Percentiles rank a stretch among this genome's conserved stretches.
Evolutionary conservation across 2,329 filamentous ascomycete species (phyloP).

Genomic region (Raffaelea ambrosiae): DNA sequence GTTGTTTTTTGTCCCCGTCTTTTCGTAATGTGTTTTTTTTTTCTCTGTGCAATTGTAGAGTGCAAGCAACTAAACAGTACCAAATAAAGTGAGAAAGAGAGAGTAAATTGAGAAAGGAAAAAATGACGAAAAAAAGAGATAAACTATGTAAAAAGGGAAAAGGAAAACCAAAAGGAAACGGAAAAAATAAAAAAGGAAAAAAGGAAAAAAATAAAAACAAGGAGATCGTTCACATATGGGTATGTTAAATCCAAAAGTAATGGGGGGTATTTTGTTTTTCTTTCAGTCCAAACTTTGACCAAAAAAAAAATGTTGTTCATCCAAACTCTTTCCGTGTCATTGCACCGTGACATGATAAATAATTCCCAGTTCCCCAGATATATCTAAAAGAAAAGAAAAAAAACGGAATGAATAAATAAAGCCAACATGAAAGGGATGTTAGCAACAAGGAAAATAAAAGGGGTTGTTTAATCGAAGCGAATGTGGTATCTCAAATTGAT

Average conservation of each 20-base stretch:
- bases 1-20: no score
- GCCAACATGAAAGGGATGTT: slow-evolving; percentile 1
- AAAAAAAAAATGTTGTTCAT: background rate
- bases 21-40: background rate
- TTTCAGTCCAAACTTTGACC: background rate
- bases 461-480: background rate
- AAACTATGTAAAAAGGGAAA: slow-evolving; percentile 3
- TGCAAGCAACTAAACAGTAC: slow-evolving; percentile 1
- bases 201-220: background rate
- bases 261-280: background rate
- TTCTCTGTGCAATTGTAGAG: slow-evolving; percentile 1
- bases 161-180: slow-evolving; percentile 2
- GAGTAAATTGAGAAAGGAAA: slow-evolving; percentile 3
- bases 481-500: slow-evolving; percentile 5
- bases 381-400: background rate
- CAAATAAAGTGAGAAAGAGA: slow-evolving; percentile 1
- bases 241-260: background rate
- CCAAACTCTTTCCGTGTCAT: background rate
- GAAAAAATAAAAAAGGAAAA: slow-evolving; percentile 3
- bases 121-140: background rate
- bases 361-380: background rate
- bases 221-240: background rate
- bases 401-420: slow-evolving; percentile 1
- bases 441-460: slow-evolving; percentile 8
- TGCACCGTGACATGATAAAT: slow-evolving; percentile 1